Evolutionary conservation across 1,139 yeast species (phyloP).

Genomic region (Trichomonascaceae sp.): DNA sequence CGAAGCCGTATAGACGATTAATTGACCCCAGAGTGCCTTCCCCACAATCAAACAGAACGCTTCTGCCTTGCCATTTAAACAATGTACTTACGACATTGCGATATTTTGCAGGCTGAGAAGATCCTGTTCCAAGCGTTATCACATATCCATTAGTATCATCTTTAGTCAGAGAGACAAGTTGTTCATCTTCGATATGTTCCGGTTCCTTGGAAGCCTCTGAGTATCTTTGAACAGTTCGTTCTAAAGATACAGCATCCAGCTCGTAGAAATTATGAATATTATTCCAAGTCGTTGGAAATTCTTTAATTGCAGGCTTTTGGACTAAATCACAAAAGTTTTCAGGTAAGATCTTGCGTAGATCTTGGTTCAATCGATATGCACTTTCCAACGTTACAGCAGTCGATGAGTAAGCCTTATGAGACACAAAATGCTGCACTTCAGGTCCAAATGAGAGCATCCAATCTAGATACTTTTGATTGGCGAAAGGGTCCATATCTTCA

Average conservation of each 20-base stretch:
- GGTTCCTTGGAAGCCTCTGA: conserved; percentile 1
- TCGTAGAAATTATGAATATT: conserved; percentile 16
- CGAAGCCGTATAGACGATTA: conserved; percentile 53
- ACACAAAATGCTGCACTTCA: conserved; percentile 55
- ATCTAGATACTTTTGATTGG: conserved; percentile 29
- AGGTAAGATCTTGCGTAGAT: conserved; percentile 51
- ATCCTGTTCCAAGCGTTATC: conserved; percentile 86
- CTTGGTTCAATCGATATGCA: conserved; percentile 48
- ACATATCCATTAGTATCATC: conserved; percentile 42
- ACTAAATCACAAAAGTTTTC: conserved; percentile 49
- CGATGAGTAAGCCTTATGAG: conserved; percentile 60
- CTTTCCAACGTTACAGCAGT: conserved; percentile 55
- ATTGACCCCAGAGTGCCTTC: conserved; percentile 83
- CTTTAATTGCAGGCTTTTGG: conserved; percentile 16
- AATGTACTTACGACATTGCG: conserved; percentile 81
- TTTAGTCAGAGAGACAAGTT: not conserved
- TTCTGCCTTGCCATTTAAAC: conserved; percentile 41
- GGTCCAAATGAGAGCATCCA: conserved; percentile 48
- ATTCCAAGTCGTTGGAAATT: conserved; percentile 13
- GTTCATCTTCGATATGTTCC: not conserved
- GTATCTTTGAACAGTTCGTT: conserved; percentile 15
- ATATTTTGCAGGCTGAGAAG: conserved; percentile 79
- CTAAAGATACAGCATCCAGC: conserved; percentile 18
- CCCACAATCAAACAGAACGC: conserved; percentile 73
- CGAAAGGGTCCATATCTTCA: conserved; percentile 47